These are phyloP conservation scores for Pichia cactophila DNA, from an alignment of 1,139 yeast species.

Conservation along the genomic window DNA sequence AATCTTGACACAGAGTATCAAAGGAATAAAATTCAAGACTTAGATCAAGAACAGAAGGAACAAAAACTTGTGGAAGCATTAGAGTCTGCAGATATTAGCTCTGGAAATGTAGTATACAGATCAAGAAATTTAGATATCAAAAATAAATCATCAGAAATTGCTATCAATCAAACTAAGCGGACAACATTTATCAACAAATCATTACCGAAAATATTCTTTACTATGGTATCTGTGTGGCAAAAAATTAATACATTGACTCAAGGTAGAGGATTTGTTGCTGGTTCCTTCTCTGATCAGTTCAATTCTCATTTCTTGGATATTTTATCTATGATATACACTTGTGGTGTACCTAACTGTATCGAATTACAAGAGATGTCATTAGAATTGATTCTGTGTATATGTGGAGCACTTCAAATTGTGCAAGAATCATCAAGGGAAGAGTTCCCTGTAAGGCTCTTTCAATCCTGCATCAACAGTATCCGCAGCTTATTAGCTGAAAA, in stretches of 20 bases:
- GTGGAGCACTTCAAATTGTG: conserved; percentile 10
- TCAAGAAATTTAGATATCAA: conserved; percentile 37
- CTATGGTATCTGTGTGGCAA: conserved; percentile 51
- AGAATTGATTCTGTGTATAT: conserved; percentile 39
- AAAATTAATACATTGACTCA: conserved; percentile 27
- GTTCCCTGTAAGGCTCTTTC: conserved; percentile 9
- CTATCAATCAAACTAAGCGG: conserved; percentile 10
- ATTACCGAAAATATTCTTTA: conserved; percentile 44
- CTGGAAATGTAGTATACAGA: conserved; percentile 43
- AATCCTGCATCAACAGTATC: conserved; percentile 7
- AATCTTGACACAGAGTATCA: conserved; percentile 13
- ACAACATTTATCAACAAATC: conserved; percentile 38
- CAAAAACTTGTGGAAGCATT: conserved; percentile 5
- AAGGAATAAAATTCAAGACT: conserved; percentile 2
- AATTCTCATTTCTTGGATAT: conserved; percentile 55
- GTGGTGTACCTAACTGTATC: conserved; percentile 48
- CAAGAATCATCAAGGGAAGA: background rate
- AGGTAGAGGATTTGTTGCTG: conserved; percentile 36
- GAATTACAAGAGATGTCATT: conserved; percentile 50
- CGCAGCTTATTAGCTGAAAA: conserved; percentile 7
- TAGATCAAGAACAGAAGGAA: conserved; percentile 20
- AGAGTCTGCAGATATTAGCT: conserved; percentile 4
- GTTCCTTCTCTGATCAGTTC: conserved; percentile 48
- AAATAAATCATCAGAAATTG: conserved; percentile 17
- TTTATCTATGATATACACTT: conserved; percentile 45